Base-by-base conservation (phyloP, 257 asterid genomes). In the Nicotiana noctiflora region DNA sequence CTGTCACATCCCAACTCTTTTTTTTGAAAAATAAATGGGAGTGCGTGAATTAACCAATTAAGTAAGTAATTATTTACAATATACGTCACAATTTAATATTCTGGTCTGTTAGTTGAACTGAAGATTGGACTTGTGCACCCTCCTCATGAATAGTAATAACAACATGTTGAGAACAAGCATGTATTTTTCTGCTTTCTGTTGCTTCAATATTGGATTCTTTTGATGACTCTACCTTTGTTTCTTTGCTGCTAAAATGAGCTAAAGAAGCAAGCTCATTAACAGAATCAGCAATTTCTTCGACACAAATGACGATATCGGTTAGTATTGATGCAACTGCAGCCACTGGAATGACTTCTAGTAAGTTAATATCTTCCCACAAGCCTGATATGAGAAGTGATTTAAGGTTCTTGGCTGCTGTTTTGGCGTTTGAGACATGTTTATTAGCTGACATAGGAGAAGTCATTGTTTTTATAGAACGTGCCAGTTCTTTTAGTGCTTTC, bases 251-350 rank as follows among this genome's bases (percentile, higher is more conserved):
- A 83, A 94, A 94, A 25, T 88, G 83, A 14, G 96, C 96, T 0
- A 90, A 46, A 14, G 89, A 76, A 78, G 94, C 90, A 17, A 94
- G 93, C 77, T 91, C 97, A 46, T 70, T 75, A 80, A 92, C 89
- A 12, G 92, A 91, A 0, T 84, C 92, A 0, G 87, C 86, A 34
- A 94, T 88, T 23, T 88, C 85, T 31, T 89, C 93, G 0, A 89
- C 89, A 23, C 84, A 76, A 0, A 19, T 79, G 18, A 88, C 93
- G 13, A 85, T 86, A 63, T 93, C 96, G 2, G 81, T 83, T 14
- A 91, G 86, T 59, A 91, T 77, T 5, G 98, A 85, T 19, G 96
- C 90, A 44, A 88, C 90, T 66, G 96, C 80, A 27, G 90, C 92
- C 2, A 87, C 70, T 0, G 92, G 93, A 12, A 91, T 83, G 3